Base-by-base conservation (phyloP, 192 early-diverging fungal genomes). In the Spinellus fusiger region DNA sequence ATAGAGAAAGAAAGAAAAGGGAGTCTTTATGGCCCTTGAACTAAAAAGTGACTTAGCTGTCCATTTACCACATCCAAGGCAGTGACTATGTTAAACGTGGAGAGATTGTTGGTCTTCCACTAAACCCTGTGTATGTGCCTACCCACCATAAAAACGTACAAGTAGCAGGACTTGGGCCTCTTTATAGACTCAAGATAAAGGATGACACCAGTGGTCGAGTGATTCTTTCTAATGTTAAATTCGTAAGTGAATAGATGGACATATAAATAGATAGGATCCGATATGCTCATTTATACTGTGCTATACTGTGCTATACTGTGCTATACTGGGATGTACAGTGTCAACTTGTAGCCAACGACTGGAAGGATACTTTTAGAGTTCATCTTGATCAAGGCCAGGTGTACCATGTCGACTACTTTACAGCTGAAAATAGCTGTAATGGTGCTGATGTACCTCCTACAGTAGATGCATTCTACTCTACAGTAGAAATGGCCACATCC, bases 11-110 rank as follows among this genome's bases (percentile, higher is more conserved):
- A n/a, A n/a, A n/a, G n/a, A n/a, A n/a, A n/a, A n/a, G n/a, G n/a
- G n/a, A n/a, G n/a, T n/a, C n/a, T n/a, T n/a, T n/a, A n/a, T n/a
- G n/a, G n/a, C n/a, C n/a, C n/a, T n/a, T n/a, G n/a, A n/a, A n/a
- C n/a, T n/a, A n/a, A n/a, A n/a, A n/a, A n/a, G n/a, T n/a, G n/a
- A 37, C 13, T 44, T 44, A 44, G 40, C 28, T 64, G 27, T 40
- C 53, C 23, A 46, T 65, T 10, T 65, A 58, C 44, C 65, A 67
- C 33, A 31, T 46, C 50, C 49, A 49, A 10, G 49, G 37, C 26
- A 59, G 57, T 3, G 54, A 65, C 25, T 71, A 59, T n/a, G 48
- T 71, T 16, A 64, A 65, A 40, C 69, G 69, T 27, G 69, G 69
- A 34, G 54, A 55, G 20, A 71, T 71, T 10, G 44, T 28, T 23